These are phyloP conservation scores for Camellia lanceoleosa DNA, from an alignment of 148 eudicot genomes.

Conservation along the genomic window DNA sequence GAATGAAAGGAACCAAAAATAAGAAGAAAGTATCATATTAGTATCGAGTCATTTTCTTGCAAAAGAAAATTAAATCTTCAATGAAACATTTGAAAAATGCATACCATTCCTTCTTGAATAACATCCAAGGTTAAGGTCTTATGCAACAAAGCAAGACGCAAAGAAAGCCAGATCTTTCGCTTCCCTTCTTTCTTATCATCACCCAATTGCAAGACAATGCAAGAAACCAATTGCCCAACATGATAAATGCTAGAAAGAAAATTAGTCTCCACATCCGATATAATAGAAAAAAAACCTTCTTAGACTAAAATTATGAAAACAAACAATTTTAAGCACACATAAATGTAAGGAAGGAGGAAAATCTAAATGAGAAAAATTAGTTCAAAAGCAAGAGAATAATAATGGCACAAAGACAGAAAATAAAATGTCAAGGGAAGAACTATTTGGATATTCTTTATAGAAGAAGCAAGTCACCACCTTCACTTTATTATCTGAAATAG, in stretches of 20 bases:
- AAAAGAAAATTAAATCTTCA: no score
- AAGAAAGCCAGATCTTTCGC: slow-evolving; percentile 84
- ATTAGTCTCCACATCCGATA: slow-evolving; percentile 47
- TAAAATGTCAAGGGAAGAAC: neutral
- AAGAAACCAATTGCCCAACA: slow-evolving; percentile 83
- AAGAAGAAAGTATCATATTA: neutral
- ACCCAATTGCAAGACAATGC: slow-evolving; percentile 70
- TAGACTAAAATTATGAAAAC: neutral
- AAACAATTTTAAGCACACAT: neutral
- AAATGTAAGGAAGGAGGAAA: neutral
- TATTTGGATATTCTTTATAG: neutral
- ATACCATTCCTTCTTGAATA: slow-evolving; percentile 97
- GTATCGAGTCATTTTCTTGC: neutral
- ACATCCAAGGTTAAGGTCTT: slow-evolving; percentile 71
- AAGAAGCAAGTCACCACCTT: slow-evolving; percentile 35
- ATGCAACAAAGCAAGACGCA: slow-evolving; percentile 77
- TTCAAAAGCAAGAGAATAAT: neutral
- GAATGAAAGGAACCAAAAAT: neutral
- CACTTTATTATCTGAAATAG: slow-evolving; percentile 31
- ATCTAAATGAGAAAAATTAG: neutral
- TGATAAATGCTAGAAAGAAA: slow-evolving; percentile 61
- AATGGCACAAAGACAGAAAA: neutral
- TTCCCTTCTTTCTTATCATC: slow-evolving; percentile 82
- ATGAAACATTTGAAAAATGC: slow-evolving; percentile 12
- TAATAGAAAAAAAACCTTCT: neutral